These are phyloP conservation scores for Syncephalastrum sp. DNA, from an alignment of 371 early-diverging fungal species.

Conservation along the genomic window DNA sequence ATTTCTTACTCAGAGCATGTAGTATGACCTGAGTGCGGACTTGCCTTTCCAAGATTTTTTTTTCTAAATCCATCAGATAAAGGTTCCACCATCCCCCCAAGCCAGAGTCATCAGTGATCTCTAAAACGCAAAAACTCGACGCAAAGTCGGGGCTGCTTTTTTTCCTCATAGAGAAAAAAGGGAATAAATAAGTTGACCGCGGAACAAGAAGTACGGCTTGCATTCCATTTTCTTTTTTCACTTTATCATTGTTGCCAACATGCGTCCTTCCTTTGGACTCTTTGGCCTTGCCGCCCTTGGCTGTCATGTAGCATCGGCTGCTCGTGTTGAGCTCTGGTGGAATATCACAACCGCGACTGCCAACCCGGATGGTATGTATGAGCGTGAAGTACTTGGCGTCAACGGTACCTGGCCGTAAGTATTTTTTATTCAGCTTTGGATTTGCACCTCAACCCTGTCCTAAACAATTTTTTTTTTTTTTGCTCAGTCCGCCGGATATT, in stretches of 20 bases:
- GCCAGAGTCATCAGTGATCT: too few relatives aligned
- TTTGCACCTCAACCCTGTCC: background rate
- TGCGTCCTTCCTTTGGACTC: constrained; percentile 13
- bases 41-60: too few relatives aligned
- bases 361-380: constrained; percentile 65
- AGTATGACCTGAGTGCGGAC: too few relatives aligned
- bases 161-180: background rate
- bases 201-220: constrained; percentile 4
- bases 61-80: too few relatives aligned
- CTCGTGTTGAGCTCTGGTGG: constrained; percentile 68
- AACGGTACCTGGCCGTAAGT: constrained; percentile 73
- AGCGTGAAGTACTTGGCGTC: constrained; percentile 71
- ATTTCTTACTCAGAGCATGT: too few relatives aligned
- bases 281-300: constrained; percentile 19
- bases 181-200: constrained; percentile 5
- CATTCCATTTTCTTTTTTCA: constrained; percentile 8
- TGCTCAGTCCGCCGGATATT: constrained; percentile 40
- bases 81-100: too few relatives aligned
- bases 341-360: constrained; percentile 64
- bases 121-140: too few relatives aligned
- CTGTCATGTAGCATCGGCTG: constrained; percentile 31
- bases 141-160: too few relatives aligned
- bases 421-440: constrained; percentile 6
- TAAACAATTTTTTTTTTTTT: background rate
- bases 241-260: constrained; percentile 7